Evolutionary conservation across 225 moss, liverwort and hornwort genomes (phyloP).

Genomic region (Pseudoscleropodium purum): DNA sequence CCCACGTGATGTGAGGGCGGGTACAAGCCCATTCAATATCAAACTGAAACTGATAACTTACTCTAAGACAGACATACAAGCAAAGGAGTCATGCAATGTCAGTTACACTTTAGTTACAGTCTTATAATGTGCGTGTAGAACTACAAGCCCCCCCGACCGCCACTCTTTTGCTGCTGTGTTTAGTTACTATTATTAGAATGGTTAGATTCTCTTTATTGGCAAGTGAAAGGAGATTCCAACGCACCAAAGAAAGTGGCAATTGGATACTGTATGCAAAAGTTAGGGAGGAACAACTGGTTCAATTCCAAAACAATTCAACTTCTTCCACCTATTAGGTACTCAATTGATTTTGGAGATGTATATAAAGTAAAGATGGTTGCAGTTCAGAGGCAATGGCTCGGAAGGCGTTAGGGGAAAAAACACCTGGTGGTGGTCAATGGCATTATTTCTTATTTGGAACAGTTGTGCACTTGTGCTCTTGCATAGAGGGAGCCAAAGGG

Average conservation of each 20-base stretch:
- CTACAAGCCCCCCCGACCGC: background rate
- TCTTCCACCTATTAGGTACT: background rate
- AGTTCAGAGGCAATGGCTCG: rapidly evolving
- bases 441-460: background rate
- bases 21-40: background rate
- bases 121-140: background rate
- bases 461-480: rapidly evolving
- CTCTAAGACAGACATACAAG: background rate
- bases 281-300: background rate
- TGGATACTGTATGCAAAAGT: background rate
- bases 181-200: background rate
- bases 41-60: too few relatives aligned
- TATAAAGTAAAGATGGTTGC: background rate
- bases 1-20: background rate
- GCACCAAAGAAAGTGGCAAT: background rate
- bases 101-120: background rate
- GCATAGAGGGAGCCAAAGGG: background rate
- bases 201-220: background rate
- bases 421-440: rapidly evolving
- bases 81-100: background rate
- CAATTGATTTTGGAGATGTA: background rate
- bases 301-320: background rate
- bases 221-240: background rate
- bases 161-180: background rate
- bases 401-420: background rate